Conservation (phyloP, 2,329 filamentous ascomycete species). For the Cordyceps farinosa region DNA sequence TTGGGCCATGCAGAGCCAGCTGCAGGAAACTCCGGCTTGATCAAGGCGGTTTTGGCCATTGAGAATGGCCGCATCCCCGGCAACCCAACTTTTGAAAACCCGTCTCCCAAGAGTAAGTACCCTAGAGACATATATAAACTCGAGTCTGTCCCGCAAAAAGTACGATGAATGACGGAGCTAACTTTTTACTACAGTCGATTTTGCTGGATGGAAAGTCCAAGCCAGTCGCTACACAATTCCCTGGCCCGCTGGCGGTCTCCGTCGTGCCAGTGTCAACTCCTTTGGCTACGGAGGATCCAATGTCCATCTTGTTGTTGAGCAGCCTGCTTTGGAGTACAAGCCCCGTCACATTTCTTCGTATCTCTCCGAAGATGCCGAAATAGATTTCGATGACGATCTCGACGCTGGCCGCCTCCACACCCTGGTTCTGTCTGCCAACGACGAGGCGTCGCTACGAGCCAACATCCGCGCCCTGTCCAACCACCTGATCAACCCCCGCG, state of each 20-base stretch:
- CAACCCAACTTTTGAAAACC: conserved; percentile 32
- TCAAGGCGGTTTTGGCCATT: conserved; percentile 29
- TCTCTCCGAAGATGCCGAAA: not conserved
- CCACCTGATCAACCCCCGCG: conserved; percentile 27
- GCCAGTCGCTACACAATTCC: conserved; percentile 30
- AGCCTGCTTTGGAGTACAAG: not conserved
- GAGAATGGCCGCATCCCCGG: conserved; percentile 28
- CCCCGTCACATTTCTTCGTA: not conserved
- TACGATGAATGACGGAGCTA: not conserved
- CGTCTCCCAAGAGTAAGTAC: conserved; percentile 17
- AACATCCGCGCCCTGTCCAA: conserved; percentile 17
- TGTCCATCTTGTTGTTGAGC: conserved; percentile 37
- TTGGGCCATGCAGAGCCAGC: conserved; percentile 31
- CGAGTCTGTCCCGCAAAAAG: too few species aligned
- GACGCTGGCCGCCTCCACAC: not conserved
- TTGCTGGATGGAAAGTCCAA: conserved; percentile 25
- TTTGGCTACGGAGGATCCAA: conserved; percentile 45
- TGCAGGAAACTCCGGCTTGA: conserved; percentile 28
- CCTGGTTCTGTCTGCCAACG: conserved; percentile 21
- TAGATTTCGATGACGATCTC: not conserved
- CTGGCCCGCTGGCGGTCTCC: conserved; percentile 28
- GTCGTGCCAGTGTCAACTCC: conserved; percentile 35
- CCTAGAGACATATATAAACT: not conserved
- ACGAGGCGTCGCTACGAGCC: conserved; percentile 17
- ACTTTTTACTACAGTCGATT: conserved; percentile 36